A percentile compares a stretch with the other conserved stretches of the same genome.
Evolutionary conservation across 768 basidiomycete genomes (phyloP).

Genomic region (Lentinula raphanica): DNA sequence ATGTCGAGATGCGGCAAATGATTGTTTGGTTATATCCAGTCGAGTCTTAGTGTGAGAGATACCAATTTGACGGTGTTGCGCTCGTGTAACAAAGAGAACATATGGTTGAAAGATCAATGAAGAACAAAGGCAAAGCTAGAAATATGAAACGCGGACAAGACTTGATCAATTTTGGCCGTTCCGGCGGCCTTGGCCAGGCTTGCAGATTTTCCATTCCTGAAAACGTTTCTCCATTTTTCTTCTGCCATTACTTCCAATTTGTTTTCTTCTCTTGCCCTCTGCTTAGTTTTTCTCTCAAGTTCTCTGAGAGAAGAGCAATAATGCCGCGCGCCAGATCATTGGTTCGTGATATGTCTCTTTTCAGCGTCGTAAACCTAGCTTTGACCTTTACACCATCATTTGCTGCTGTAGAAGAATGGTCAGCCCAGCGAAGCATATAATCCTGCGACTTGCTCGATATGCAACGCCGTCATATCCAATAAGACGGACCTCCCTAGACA

Average conservation of each 20-base stretch:
- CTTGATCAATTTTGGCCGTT: not conserved
- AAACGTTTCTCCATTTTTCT: not conserved
- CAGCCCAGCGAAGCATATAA: slow-evolving; percentile 2
- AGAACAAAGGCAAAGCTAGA: not conserved
- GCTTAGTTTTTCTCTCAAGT: not conserved
- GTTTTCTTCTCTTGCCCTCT: not conserved
- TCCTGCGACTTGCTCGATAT: slow-evolving; percentile 5
- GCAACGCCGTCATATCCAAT: slow-evolving; percentile 12
- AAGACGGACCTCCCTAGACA: slow-evolving; percentile 21
- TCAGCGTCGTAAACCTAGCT: slow-evolving; percentile 1
- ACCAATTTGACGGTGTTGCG: not conserved
- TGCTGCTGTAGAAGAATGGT: slow-evolving; percentile 4
- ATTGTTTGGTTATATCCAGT: too few relatives aligned
- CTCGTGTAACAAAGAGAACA: not conserved
- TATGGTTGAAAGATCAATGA: not conserved
- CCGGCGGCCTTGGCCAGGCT: not conserved
- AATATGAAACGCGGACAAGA: not conserved
- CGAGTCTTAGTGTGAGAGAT: too few relatives aligned
- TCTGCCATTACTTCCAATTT: not conserved
- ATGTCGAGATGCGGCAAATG: too few relatives aligned
- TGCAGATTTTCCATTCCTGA: not conserved
- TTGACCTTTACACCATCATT: slow-evolving; percentile 1
- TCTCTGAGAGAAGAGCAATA: not conserved
- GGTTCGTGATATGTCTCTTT: not conserved
- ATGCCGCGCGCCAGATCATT: slow-evolving; percentile 4